Percentiles rank a stretch among this genome's conserved stretches.
Conservation (phyloP, 306 rosid species). For the Cicer judaicum region DNA sequence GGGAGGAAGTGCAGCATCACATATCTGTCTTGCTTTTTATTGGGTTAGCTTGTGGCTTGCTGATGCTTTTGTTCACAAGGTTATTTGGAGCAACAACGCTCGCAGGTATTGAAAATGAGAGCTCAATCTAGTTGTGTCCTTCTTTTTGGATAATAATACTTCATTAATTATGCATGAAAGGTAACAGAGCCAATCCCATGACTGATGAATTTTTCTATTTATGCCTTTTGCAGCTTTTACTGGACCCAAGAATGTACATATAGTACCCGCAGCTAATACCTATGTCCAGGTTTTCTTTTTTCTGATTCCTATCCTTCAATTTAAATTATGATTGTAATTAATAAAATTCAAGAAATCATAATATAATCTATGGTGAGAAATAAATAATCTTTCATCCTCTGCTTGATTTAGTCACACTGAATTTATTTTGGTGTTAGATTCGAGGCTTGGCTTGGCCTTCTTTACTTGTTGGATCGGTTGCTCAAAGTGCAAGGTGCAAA, state of each 20-base stretch:
- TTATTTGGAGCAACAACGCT: conserved; percentile 70
- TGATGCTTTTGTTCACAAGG: conserved; percentile 77
- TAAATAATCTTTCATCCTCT: conserved; percentile 33
- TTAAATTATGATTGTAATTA: conserved; percentile 18
- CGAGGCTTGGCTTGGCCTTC: conserved; percentile 90
- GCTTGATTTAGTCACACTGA: conserved; percentile 34
- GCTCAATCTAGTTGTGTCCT: conserved; percentile 27
- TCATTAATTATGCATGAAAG: conserved; percentile 30
- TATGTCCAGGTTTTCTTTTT: conserved; percentile 77
- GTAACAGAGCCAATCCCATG: conserved; percentile 42
- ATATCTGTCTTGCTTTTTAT: conserved; percentile 71
- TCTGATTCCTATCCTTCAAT: neutral
- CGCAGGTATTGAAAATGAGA: conserved; percentile 60
- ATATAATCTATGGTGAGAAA: conserved; percentile 2
- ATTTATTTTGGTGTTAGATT: conserved; percentile 52
- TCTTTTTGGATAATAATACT: conserved; percentile 31
- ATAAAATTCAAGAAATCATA: neutral
- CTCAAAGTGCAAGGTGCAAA: conserved; percentile 82
- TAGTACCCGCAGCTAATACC: conserved; percentile 83
- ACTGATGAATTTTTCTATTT: conserved; percentile 48
- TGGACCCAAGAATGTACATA: conserved; percentile 68
- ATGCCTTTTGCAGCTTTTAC: conserved; percentile 69
- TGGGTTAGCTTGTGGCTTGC: conserved; percentile 75
- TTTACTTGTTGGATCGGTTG: conserved; percentile 71
- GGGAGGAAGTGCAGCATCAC: conserved; percentile 74